A percentile compares a stretch with the other conserved stretches of the same genome.
phyloP scores from a whole-genome alignment of 2,329 filamentous ascomycete species.

The Colletotrichum tabaci region DNA sequence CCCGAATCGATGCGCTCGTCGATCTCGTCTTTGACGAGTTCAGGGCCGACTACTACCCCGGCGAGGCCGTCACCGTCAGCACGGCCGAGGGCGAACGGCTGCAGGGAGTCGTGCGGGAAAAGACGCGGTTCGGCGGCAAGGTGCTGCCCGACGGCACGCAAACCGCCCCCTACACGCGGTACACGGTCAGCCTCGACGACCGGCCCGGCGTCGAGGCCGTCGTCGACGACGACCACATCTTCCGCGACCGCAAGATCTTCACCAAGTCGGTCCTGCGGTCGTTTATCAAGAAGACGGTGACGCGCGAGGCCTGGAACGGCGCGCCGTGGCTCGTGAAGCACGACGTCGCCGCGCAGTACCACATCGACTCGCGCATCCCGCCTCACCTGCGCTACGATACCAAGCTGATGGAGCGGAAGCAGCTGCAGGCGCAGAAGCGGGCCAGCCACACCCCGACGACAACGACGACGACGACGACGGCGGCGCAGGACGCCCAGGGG shows the following conservation, averaged over 20 bases:
- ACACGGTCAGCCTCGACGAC: slow-evolving; percentile 83
- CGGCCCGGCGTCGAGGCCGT: slow-evolving; percentile 79
- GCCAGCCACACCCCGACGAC: slow-evolving; percentile 57
- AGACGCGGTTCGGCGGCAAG: slow-evolving; percentile 80
- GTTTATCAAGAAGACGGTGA: slow-evolving; percentile 96
- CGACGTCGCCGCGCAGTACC: slow-evolving; percentile 85
- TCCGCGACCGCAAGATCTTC: slow-evolving; percentile 90
- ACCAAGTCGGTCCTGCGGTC: slow-evolving; percentile 94
- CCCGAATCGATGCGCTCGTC: slow-evolving; percentile 86
- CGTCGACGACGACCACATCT: slow-evolving; percentile 86
- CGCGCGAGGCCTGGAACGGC: slow-evolving; percentile 92
- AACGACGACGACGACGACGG: too few species aligned
- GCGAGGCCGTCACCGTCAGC: slow-evolving; percentile 84
- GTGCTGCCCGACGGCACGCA: slow-evolving; percentile 77
- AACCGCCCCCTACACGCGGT: slow-evolving; percentile 81
- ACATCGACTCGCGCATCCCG: slow-evolving; percentile 90
- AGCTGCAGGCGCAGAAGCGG: slow-evolving; percentile 77
- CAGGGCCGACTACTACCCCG: slow-evolving; percentile 91
- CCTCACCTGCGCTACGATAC: slow-evolving; percentile 85
- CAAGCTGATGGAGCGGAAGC: slow-evolving; percentile 83
- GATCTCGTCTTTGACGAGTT: slow-evolving; percentile 83
- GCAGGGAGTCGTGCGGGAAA: slow-evolving; percentile 86
- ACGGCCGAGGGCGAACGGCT: slow-evolving; percentile 78
- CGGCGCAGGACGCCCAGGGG: slow-evolving; percentile 28
- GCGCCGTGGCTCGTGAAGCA: slow-evolving; percentile 96